Evolutionary conservation across 2,329 filamentous ascomycete genomes (phyloP).

Genomic region (Aspergillus unguis): DNA sequence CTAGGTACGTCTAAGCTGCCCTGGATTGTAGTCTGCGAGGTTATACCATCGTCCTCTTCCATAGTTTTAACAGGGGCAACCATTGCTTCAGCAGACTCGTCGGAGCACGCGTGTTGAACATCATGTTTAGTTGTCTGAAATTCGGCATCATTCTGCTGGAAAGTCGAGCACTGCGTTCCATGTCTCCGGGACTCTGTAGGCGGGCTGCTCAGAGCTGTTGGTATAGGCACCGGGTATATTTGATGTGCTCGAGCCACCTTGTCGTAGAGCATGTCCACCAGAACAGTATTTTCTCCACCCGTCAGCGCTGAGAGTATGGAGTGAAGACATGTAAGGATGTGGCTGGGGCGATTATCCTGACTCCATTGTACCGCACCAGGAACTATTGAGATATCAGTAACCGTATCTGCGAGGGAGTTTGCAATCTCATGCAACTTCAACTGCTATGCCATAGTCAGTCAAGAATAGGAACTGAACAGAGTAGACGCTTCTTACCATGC

Average conservation of each 20-base stretch:
- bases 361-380: conserved; percentile 14
- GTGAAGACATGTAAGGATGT: conserved; percentile 20
- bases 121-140: no score
- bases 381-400: conserved; percentile 19
- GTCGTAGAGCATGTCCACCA: conserved; percentile 22
- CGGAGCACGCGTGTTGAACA: no score
- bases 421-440: conserved; percentile 28
- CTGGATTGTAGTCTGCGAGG: no score
- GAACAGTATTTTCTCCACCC: conserved; percentile 20
- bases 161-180: background rate
- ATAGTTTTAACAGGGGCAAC: no score
- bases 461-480: no score
- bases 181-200: background rate
- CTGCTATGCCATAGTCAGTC: conserved; percentile 20
- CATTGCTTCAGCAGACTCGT: no score
- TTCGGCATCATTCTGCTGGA: no score
- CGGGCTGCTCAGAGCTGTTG: background rate
- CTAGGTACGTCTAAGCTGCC: no score
- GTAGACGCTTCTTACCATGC: conserved; percentile 28
- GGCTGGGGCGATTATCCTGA: conserved; percentile 21
- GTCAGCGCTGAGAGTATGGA: conserved; percentile 23
- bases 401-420: conserved; percentile 24
- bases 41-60: no score
- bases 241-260: conserved; percentile 24
- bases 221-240: conserved; percentile 4